Evolutionary conservation across 2,329 filamentous ascomycete genomes (phyloP).

Genomic region (Talaromyces rugulosus): DNA sequence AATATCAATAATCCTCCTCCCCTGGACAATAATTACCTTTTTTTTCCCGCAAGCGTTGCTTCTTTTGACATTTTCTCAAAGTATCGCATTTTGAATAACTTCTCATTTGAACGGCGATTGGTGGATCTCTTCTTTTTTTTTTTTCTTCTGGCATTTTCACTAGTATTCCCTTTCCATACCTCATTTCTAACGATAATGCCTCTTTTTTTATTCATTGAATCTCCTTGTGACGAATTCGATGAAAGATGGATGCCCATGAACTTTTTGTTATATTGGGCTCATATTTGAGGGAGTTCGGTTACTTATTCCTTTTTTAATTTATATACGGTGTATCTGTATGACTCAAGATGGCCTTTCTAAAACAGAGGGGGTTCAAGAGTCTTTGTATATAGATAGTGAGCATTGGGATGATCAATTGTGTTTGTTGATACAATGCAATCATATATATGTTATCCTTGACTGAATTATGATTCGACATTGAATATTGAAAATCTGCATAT

Average conservation of each 20-base stretch:
- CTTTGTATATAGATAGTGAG: neutral
- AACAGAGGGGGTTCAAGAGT: neutral
- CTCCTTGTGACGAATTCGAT: neutral
- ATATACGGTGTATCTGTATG: neutral
- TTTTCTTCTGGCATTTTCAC: neutral
- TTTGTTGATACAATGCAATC: neutral
- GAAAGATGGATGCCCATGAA: neutral
- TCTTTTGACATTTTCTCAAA: neutral
- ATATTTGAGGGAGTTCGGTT: neutral
- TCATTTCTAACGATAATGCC: neutral
- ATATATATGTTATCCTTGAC: neutral
- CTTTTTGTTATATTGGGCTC: neutral
- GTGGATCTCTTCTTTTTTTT: too few relatives aligned
- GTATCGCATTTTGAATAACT: neutral
- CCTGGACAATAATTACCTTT: neutral
- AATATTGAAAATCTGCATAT: neutral
- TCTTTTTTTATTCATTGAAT: neutral
- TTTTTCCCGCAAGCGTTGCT: neutral
- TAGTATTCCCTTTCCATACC: neutral
- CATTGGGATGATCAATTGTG: neutral
- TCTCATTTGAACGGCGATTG: neutral
- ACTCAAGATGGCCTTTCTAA: neutral
- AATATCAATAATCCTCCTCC: neutral
- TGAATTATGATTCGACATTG: neutral
- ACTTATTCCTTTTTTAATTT: neutral